Evolutionary conservation across 768 basidiomycete species (phyloP).

Genomic region (Rhizopogon sp.): DNA sequence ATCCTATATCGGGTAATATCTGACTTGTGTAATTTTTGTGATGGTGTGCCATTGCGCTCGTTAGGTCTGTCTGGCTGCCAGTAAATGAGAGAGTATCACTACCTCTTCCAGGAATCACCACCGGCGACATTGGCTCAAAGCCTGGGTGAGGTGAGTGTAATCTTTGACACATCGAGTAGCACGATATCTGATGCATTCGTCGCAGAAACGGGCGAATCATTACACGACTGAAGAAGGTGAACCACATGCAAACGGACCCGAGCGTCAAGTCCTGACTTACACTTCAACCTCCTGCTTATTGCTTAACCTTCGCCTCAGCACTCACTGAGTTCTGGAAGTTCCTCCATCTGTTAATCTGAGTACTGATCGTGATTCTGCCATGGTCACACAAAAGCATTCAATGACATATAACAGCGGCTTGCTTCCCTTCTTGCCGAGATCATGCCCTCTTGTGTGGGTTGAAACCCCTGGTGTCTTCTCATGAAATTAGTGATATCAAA

Average conservation of each 20-base stretch:
- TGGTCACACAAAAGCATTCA: constrained; percentile 44
- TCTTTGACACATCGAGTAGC: too few species aligned
- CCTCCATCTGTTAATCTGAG: neutral
- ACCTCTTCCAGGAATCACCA: constrained; percentile 51
- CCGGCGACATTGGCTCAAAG: constrained; percentile 61
- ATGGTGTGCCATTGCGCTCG: constrained; percentile 59
- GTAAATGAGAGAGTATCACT: constrained; percentile 46
- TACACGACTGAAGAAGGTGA: constrained; percentile 69
- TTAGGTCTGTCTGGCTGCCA: constrained; percentile 34
- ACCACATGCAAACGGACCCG: constrained; percentile 44
- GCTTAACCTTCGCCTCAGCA: constrained; percentile 66
- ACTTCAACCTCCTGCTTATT: constrained; percentile 72
- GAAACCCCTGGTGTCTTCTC: constrained; percentile 53
- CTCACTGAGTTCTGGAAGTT: constrained; percentile 55
- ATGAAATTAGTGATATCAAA: constrained; percentile 54
- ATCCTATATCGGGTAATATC: too few species aligned
- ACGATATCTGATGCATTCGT: neutral
- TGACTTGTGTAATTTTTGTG: too few species aligned
- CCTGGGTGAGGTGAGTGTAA: constrained; percentile 25
- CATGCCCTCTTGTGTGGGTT: constrained; percentile 68
- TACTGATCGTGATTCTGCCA: neutral
- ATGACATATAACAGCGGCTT: constrained; percentile 42
- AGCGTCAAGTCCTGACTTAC: constrained; percentile 64
- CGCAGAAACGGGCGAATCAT: constrained; percentile 55
- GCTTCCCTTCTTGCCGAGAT: constrained; percentile 60